Evolutionary conservation across 108 stramenopile species (phyloP).

Genomic region (Pelagomonas calceolata): DNA sequence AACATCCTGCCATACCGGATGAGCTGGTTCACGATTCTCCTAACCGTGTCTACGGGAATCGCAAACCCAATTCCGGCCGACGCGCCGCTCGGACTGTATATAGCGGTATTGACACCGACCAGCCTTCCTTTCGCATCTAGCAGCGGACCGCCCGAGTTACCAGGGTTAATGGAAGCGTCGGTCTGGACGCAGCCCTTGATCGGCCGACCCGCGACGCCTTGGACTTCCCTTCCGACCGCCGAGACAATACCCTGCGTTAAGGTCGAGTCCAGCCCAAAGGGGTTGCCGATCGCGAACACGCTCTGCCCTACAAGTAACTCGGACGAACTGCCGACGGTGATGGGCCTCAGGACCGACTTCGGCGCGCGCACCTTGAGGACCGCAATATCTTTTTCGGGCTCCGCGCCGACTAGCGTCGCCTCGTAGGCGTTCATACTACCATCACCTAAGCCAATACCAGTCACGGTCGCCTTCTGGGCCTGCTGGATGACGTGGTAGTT

Average conservation of each 20-base stretch:
- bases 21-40: constrained; percentile 58
- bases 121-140: constrained; percentile 64
- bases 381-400: constrained; percentile 39
- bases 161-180: constrained; percentile 87
- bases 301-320: constrained; percentile 69
- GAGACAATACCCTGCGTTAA: constrained; percentile 72
- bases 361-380: constrained; percentile 35
- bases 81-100: constrained; percentile 53
- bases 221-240: constrained; percentile 68
- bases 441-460: not conserved
- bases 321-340: constrained; percentile 58
- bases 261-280: constrained; percentile 68
- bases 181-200: constrained; percentile 74
- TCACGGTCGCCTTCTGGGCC: not conserved
- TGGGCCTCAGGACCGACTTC: constrained; percentile 25
- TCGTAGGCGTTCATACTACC: constrained; percentile 22
- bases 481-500: constrained; percentile 49
- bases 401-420: constrained; percentile 21
- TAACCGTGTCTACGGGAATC: constrained; percentile 55
- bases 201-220: constrained; percentile 46
- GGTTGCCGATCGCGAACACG: constrained; percentile 80
- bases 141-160: constrained; percentile 70
- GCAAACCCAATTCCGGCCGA: constrained; percentile 72
- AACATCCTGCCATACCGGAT: constrained; percentile 59
- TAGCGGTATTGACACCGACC: constrained; percentile 82